phyloP scores from a whole-genome alignment of 768 basidiomycete genomes.

The Collybia sordida region DNA sequence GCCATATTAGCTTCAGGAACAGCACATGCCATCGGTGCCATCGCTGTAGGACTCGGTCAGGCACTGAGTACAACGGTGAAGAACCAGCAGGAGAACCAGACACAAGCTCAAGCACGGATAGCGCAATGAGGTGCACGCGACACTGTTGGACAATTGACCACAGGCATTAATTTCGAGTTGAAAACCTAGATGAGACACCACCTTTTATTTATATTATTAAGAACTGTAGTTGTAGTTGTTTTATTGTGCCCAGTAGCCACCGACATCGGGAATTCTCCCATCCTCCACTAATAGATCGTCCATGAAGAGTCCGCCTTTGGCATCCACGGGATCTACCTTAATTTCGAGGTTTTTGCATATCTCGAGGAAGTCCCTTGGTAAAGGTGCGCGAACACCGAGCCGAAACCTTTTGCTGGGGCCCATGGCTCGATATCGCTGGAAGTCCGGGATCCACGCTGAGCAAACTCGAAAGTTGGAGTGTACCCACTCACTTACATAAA shows the following conservation, averaged over 20 bases:
- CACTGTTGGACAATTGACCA: background rate
- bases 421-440: conserved; percentile 49
- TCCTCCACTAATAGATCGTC: conserved; percentile 38
- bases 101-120: conserved; percentile 11
- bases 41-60: conserved; percentile 72
- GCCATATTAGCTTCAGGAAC: conserved; percentile 71
- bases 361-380: conserved; percentile 54
- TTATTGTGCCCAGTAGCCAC: conserved; percentile 28
- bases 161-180: background rate
- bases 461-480: background rate
- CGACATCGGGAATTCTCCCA: conserved; percentile 33
- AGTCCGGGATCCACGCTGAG: background rate
- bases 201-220: no score
- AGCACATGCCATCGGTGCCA: conserved; percentile 76
- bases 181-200: background rate
- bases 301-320: conserved; percentile 45
- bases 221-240: conserved; percentile 1
- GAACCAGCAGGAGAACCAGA: conserved; percentile 26
- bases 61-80: conserved; percentile 36
- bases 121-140: background rate
- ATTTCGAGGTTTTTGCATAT: conserved; percentile 50
- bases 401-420: conserved; percentile 49
- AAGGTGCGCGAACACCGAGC: conserved; percentile 54
- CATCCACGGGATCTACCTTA: conserved; percentile 30
- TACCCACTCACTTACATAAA: conserved; percentile 45